Conservation (phyloP, 2,329 filamentous ascomycete species). For the Hypoxylon sp. region DNA sequence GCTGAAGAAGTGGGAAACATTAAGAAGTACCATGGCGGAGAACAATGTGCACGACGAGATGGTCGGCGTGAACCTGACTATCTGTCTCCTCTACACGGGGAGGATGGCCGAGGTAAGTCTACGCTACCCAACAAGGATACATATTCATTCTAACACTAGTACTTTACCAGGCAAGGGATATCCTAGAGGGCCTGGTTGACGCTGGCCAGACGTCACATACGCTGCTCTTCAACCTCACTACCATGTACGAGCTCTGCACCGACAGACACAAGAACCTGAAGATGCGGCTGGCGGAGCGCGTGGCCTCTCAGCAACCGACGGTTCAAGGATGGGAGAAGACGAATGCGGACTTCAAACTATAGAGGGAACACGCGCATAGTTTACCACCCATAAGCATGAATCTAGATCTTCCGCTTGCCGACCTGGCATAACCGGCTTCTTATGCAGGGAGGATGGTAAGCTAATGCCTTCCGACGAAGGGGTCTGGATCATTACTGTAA, state of each 20-base stretch:
- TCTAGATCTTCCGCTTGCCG: neutral
- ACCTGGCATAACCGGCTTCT: neutral
- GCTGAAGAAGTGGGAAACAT: conserved; percentile 64
- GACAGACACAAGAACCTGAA: conserved; percentile 78
- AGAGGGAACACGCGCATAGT: neutral
- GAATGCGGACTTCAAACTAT: conserved; percentile 81
- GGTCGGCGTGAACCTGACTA: conserved; percentile 81
- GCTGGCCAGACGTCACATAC: conserved; percentile 75
- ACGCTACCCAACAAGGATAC: neutral
- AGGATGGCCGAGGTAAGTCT: conserved; percentile 71
- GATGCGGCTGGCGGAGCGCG: conserved; percentile 71
- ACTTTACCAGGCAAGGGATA: conserved; percentile 62
- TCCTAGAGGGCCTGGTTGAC: conserved; percentile 72
- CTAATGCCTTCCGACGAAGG: too few relatives aligned
- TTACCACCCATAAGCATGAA: neutral
- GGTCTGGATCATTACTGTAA: neutral
- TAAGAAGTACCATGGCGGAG: conserved; percentile 56
- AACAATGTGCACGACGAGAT: conserved; percentile 66
- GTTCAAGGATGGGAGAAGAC: conserved; percentile 73
- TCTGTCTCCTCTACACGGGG: conserved; percentile 84
- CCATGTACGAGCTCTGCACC: conserved; percentile 89
- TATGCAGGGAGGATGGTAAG: too few relatives aligned
- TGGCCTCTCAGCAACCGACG: conserved; percentile 66
- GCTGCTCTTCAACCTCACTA: conserved; percentile 87
- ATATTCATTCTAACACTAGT: neutral